A percentile compares a stretch with the other conserved stretches of the same genome.
phyloP scores from a whole-genome alignment of 805 yeast species.

The Brettanomyces nanus region DNA sequence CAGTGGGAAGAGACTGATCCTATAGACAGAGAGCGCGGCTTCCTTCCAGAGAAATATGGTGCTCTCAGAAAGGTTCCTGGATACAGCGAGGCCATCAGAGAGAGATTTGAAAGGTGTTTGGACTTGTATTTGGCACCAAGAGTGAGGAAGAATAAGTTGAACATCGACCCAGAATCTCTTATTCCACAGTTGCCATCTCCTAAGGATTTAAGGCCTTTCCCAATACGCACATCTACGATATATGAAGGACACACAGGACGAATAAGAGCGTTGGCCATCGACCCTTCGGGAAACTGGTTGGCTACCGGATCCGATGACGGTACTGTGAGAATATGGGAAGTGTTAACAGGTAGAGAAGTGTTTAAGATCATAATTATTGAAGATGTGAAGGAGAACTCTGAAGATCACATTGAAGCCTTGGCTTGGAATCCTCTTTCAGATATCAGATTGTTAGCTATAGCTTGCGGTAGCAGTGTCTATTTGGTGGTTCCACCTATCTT shows the following conservation, averaged over 20 bases:
- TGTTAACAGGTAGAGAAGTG: slow-evolving; percentile 89
- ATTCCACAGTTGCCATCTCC: slow-evolving; percentile 97
- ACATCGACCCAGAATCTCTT: slow-evolving; percentile 92
- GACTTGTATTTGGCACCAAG: slow-evolving; percentile 95
- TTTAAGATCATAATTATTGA: slow-evolving; percentile 44
- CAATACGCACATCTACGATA: slow-evolving; percentile 77
- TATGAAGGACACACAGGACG: slow-evolving; percentile 79
- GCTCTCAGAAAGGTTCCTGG: slow-evolving; percentile 92
- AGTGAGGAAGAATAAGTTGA: slow-evolving; percentile 80
- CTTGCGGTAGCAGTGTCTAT: slow-evolving; percentile 74
- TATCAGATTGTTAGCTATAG: slow-evolving; percentile 74
- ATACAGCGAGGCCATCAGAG: slow-evolving; percentile 76
- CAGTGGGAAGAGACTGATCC: slow-evolving; percentile 67
- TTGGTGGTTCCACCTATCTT: slow-evolving; percentile 85
- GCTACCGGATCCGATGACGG: slow-evolving; percentile 99
- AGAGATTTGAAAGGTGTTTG: slow-evolving; percentile 87
- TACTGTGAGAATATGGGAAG: slow-evolving; percentile 93
- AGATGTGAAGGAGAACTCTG: slow-evolving; percentile 45
- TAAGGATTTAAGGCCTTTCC: slow-evolving; percentile 93
- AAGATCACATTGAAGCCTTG: slow-evolving; percentile 71
- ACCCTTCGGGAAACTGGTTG: slow-evolving; percentile 87
- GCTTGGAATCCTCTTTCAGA: slow-evolving; percentile 84
- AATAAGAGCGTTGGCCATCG: slow-evolving; percentile 74
- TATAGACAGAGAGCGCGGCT: slow-evolving; percentile 69
- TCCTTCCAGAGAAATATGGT: slow-evolving; percentile 71